Evolutionary conservation across 2,329 filamentous ascomycete genomes (phyloP).

Genomic region (Cercospora zeae-maydis): DNA sequence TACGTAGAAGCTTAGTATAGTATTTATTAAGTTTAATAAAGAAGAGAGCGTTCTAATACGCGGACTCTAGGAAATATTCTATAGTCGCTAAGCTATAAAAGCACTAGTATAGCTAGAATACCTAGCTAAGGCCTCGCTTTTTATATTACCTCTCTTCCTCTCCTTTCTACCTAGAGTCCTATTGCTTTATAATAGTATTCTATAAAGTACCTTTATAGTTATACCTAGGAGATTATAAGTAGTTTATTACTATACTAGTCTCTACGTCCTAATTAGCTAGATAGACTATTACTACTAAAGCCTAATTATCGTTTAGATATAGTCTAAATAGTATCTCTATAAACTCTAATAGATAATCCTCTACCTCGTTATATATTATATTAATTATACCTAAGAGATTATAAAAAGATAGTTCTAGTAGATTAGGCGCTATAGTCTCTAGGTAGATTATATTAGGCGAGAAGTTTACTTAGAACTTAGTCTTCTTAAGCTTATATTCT

Average conservation of each 20-base stretch:
- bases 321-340: constrained; percentile 58
- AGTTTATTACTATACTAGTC: constrained; percentile 66
- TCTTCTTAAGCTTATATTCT: constrained; percentile 27
- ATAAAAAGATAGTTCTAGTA: constrained; percentile 76
- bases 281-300: constrained; percentile 72
- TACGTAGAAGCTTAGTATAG: no score
- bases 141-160: no score
- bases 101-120: no score
- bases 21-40: no score
- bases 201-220: no score
- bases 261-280: constrained; percentile 76
- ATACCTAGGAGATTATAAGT: no score
- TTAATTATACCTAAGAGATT: constrained; percentile 82
- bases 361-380: constrained; percentile 57
- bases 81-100: no score
- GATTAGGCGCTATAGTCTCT: constrained; percentile 66
- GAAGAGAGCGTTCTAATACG: no score
- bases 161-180: no score
- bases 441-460: constrained; percentile 78
- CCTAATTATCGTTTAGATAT: constrained; percentile 66
- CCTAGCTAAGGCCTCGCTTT: no score
- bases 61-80: no score
- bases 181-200: no score
- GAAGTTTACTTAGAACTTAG: constrained; percentile 56
- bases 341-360: constrained; percentile 66